Evolutionary conservation across 768 basidiomycete genomes (phyloP).

Genomic region (Glaciozyma antarctica): DNA sequence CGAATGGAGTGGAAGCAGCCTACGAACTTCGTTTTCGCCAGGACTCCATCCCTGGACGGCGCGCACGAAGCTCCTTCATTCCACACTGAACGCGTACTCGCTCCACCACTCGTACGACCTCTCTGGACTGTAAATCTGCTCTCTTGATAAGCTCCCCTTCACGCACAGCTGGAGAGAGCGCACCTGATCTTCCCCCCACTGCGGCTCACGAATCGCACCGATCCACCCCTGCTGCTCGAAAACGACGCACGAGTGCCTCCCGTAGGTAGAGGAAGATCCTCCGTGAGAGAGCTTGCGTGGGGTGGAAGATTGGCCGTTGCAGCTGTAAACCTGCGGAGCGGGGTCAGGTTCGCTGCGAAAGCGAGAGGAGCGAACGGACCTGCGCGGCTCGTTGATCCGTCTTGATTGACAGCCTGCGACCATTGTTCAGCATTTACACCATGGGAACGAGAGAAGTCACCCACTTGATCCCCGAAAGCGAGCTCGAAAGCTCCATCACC

Average conservation of each 20-base stretch:
- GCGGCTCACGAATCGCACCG: slow-evolving; percentile 3
- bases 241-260: neutral
- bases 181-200: slow-evolving; percentile 1
- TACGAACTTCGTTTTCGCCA: too few relatives aligned
- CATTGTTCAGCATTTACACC: too few relatives aligned
- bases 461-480: neutral
- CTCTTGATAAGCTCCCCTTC: neutral
- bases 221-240: slow-evolving; percentile 16
- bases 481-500: neutral
- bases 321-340: slow-evolving; percentile 10
- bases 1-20: too few relatives aligned
- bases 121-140: slow-evolving; percentile 5
- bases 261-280: neutral
- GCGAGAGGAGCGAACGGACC: too few relatives aligned
- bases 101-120: slow-evolving; percentile 15
- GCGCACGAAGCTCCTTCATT: too few relatives aligned
- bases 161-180: neutral
- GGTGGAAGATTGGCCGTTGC: neutral
- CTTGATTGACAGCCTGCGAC: neutral
- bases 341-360: neutral
- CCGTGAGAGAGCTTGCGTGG: neutral
- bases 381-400: slow-evolving; percentile 4
- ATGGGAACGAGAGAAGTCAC: too few relatives aligned
- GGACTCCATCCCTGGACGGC: too few relatives aligned
- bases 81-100: slow-evolving; percentile 9